Evolutionary conservation across 2,329 filamentous ascomycete genomes (phyloP), one percentile per base, ranked within the genome.

Genomic region (Talaromyces verruculosus): DNA sequence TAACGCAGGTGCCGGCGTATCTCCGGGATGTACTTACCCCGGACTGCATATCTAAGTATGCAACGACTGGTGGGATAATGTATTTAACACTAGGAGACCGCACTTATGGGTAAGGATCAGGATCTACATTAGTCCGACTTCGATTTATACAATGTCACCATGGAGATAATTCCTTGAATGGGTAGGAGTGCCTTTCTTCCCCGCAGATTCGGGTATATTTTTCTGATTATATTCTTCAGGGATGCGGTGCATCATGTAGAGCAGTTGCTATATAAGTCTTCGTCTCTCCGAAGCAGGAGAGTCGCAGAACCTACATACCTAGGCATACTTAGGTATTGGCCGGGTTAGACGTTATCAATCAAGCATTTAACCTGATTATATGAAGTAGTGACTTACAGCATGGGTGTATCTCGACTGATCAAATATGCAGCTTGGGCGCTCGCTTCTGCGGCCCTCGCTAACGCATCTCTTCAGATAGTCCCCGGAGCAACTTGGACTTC

Each of bases 401-500:
- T 59, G 57, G 57, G 57, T 30, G n/a, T 41, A 15, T 59, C 22
- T 11, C 55, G 10, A 41, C 6, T 59, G 19, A 17, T 59, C 57
- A 43, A 43, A 41, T 28, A 49, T 10, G 45, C 45, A 39, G 33
- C 45, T 10, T 51, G 43, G 60, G 41, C 10, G 8, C 30, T 62
- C 3, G 43, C 30, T 2, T 51, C 19, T 51, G n/a, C 45, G 3
- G 3, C 15, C 15, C 30, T 63, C 19, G 37, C 49, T 6, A 41
- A 45, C 15, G 61, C 61, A 8, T 63, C 61, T 1, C 47, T 63
- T 43, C 47, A 63, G 47, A 57, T 63, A 6, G 76, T 83, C 0
- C 77, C 82, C 0, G 82, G 82, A 3, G 81, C 74, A 2, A 83
- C 81, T 15, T 83, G 82, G 81, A 83, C 82, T 5, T 78, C 79